Percentiles rank a stretch among this genome's conserved stretches.
These are phyloP conservation scores for Dactylonectria estremocensis DNA, from an alignment of 2,329 filamentous ascomycete genomes.

Conservation along the genomic window DNA sequence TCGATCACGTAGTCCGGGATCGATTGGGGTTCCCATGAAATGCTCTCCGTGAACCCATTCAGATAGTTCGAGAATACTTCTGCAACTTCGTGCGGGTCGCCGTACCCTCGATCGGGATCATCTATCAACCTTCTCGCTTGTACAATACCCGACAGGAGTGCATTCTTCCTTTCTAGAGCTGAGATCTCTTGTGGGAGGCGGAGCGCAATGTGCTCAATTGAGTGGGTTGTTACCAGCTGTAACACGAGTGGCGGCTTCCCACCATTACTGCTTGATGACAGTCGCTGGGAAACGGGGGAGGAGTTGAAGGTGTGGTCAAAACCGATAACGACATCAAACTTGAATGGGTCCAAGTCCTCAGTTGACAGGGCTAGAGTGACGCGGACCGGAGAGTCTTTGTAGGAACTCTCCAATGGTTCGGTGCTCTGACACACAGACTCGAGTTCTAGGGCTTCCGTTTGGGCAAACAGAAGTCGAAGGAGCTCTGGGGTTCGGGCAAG, in stretches of 20 bases:
- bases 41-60: constrained; percentile 52
- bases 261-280: constrained; percentile 35
- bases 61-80: constrained; percentile 63
- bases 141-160: constrained; percentile 58
- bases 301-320: constrained; percentile 67
- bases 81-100: constrained; percentile 64
- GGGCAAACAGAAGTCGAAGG: constrained; percentile 66
- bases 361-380: constrained; percentile 61
- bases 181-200: constrained; percentile 56
- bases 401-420: constrained; percentile 44
- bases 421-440: constrained; percentile 54
- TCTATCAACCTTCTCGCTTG: constrained; percentile 57
- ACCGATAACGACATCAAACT: constrained; percentile 67
- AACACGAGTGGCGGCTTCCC: constrained; percentile 61
- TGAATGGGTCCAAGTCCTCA: constrained; percentile 55
- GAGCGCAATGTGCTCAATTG: constrained; percentile 70
- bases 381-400: constrained; percentile 54
- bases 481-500: constrained; percentile 66
- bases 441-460: constrained; percentile 60
- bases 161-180: constrained; percentile 63
- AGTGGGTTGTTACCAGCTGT: constrained; percentile 64
- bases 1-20: constrained; percentile 67
- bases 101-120: constrained; percentile 57
- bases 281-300: constrained; percentile 50
- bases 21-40: constrained; percentile 64